Evolutionary conservation across 495 filamentous ascomycete genomes (phyloP).

Genomic region (Penicillium roqueforti): DNA sequence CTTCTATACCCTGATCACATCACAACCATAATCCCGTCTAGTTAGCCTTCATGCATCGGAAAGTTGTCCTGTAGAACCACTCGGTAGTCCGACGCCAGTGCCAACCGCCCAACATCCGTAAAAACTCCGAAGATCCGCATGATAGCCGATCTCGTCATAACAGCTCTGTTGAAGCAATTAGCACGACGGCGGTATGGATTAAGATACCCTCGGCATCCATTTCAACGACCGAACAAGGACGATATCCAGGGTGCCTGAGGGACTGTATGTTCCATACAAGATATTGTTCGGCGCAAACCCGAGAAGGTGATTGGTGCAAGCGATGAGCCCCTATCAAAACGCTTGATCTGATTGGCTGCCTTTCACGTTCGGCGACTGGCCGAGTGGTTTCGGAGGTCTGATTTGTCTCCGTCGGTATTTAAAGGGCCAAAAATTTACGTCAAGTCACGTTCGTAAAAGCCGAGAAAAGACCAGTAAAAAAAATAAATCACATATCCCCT

Average conservation of each 20-base stretch:
- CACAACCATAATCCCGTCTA: background rate
- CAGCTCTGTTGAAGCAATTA: background rate
- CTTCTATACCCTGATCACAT: background rate
- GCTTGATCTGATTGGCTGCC: conserved; percentile 14
- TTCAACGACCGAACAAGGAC: conserved; percentile 15
- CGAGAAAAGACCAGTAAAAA: conserved; percentile 14
- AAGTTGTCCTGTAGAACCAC: conserved; percentile 1
- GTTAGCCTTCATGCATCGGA: background rate
- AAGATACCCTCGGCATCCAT: conserved; percentile 10
- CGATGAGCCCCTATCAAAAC: background rate
- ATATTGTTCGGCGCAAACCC: conserved; percentile 19
- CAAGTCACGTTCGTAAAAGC: conserved; percentile 13
- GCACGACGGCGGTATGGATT: background rate
- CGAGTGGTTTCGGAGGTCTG: conserved; percentile 35
- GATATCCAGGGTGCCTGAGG: background rate
- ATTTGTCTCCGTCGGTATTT: conserved; percentile 37
- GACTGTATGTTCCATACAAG: conserved; percentile 19
- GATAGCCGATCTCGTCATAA: background rate
- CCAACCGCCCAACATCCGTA: conserved; percentile 13
- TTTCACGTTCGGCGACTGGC: conserved; percentile 10
- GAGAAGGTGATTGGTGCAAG: conserved; percentile 37
- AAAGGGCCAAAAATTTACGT: conserved; percentile 29
- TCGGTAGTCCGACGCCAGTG: conserved; percentile 14
- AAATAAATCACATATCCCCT: conserved; percentile 1
- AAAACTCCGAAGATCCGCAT: conserved; percentile 25